Conservation (phyloP, 2,329 filamentous ascomycete genomes). For the Calonectria pseudoreteaudii region DNA sequence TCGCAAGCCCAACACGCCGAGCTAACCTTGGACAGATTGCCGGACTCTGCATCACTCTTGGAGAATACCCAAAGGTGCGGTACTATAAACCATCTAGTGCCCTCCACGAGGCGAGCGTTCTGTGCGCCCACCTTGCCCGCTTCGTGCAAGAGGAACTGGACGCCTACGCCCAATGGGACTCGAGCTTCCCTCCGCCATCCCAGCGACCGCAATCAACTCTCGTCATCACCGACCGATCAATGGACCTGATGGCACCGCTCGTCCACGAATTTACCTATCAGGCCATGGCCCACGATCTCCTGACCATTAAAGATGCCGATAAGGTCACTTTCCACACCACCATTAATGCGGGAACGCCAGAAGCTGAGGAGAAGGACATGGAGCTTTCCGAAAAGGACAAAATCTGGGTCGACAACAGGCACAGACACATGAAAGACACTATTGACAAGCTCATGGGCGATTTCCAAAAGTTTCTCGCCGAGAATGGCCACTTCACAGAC, state of each 20-base stretch:
- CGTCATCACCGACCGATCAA: slow-evolving; percentile 89
- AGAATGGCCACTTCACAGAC: slow-evolving; percentile 93
- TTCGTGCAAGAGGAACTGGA: slow-evolving; percentile 95
- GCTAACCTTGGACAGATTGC: slow-evolving; percentile 47
- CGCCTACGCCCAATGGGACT: slow-evolving; percentile 85
- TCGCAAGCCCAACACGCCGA: neutral
- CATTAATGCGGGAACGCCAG: slow-evolving; percentile 78
- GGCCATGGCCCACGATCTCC: slow-evolving; percentile 94
- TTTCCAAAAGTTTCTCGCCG: slow-evolving; percentile 89
- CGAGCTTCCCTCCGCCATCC: slow-evolving; percentile 84
- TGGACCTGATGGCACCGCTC: slow-evolving; percentile 90
- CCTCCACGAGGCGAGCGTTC: slow-evolving; percentile 86
- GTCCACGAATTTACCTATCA: slow-evolving; percentile 98
- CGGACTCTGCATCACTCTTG: slow-evolving; percentile 87
- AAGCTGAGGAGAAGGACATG: slow-evolving; percentile 87
- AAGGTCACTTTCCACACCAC: slow-evolving; percentile 87
- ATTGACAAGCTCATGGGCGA: slow-evolving; percentile 93
- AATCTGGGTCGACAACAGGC: slow-evolving; percentile 95
- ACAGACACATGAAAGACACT: slow-evolving; percentile 97
- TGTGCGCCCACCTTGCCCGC: slow-evolving; percentile 88
- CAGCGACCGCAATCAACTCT: slow-evolving; percentile 84
- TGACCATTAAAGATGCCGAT: slow-evolving; percentile 89
- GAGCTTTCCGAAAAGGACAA: slow-evolving; percentile 91
- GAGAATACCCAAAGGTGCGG: slow-evolving; percentile 92
- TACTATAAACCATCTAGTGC: slow-evolving; percentile 85